Base-by-base conservation (phyloP, 2,329 filamentous ascomycete genomes). In the Neofusicoccum ribis region DNA sequence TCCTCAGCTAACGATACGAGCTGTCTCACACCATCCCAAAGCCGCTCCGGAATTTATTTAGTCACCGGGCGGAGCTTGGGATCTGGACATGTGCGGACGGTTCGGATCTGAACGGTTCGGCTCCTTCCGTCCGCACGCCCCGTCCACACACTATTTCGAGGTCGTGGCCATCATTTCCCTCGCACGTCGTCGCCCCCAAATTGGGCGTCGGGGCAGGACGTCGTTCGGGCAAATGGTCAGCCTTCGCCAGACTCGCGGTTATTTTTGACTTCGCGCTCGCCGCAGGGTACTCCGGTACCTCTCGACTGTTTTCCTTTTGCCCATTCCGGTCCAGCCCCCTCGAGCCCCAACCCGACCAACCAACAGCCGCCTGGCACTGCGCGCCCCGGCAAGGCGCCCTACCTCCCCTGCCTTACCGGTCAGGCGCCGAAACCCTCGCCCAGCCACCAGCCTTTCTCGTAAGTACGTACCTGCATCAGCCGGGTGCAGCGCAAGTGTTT, bases 331-430 rank as follows among this genome's bases (percentile, higher is more conserved):
- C 37, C 37, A 39, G 11, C 9, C 37, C 3, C 11, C 9, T 39
- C 9, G 2, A 14, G 20, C 50, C 14, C 15, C 49, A n/a, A 23
- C 47, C 9, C n/a, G 14, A 31, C 27, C 27, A 31, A 31, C 27
- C 27, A 31, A 31, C 27, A 7, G 27, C 5, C 27, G 27, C 6
- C 27, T 7, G 23, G 23, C 23, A 23, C 6, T 7, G 27, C 27
- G 27, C 27, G 27, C 27, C 27, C 27, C 51, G 41, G 54, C 54
- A 59, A 59, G 54, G 54, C 54, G 54, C 54, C 54, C 54, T 46
- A 41, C 39, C 37, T 20, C 52, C 39, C 39, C 37, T 46, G 54
- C 54, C 54, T 59, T 41, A 59, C 54, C 54, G 54, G 54, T 59
- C 54, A 59, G 54, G 54, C 54, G 54, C 54, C 54, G 17, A 43